Evolutionary conservation across 2,329 filamentous ascomycete species (phyloP).

Genomic region (Verticillium albo-atrum): DNA sequence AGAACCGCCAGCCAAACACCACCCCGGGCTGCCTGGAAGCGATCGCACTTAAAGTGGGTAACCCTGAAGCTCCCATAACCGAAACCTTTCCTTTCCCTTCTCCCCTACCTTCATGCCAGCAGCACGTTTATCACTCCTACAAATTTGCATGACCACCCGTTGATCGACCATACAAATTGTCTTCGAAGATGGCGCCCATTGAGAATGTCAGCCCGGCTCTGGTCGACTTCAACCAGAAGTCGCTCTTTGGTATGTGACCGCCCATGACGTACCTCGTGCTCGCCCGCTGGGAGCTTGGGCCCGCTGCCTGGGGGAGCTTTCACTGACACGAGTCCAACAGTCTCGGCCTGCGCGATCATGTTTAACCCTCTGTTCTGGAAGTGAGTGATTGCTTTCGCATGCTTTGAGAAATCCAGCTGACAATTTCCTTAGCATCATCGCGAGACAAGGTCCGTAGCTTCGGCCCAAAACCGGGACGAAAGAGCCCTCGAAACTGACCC

Average conservation of each 20-base stretch:
- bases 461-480: conserved; percentile 1
- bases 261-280: neutral
- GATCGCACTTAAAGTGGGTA: neutral
- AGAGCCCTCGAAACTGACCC: neutral
- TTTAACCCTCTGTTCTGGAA: conserved; percentile 99
- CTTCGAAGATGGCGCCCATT: conserved; percentile 28
- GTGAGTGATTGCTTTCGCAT: conserved; percentile 52
- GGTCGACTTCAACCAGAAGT: conserved; percentile 63
- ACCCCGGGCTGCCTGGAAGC: neutral
- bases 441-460: conserved; percentile 65
- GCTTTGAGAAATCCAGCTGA: conserved; percentile 23
- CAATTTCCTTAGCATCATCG: conserved; percentile 65
- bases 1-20: neutral
- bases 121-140: neutral
- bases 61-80: neutral
- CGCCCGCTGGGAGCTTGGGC: conserved; percentile 1
- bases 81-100: neutral
- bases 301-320: neutral
- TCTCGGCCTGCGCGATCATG: conserved; percentile 74
- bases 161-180: neutral
- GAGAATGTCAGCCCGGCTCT: conserved; percentile 26
- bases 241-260: conserved; percentile 55
- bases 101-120: neutral
- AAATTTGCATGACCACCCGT: neutral
- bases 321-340: conserved; percentile 38